Evolutionary conservation across 257 asterid genomes (phyloP), one percentile per base, ranked within the genome.

Genomic region (Verbascum thapsus): DNA sequence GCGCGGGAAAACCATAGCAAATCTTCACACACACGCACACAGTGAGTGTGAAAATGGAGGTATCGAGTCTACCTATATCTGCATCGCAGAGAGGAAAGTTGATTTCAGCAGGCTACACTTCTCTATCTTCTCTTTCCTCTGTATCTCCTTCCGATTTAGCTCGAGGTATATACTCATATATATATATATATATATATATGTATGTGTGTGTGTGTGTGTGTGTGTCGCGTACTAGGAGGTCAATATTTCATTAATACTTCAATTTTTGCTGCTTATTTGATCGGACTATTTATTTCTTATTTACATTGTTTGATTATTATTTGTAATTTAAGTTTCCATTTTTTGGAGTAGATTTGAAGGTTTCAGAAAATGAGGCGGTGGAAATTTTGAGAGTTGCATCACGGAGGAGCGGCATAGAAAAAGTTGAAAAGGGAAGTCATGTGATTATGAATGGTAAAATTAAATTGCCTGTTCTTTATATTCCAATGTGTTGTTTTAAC

Each of bases 61-160:
- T 83, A 10, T 66, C 87, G 73, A 83, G 77, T 58, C 73, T 88
- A 15, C 95, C 96, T 5, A 81, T 88, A 56, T 85, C 96, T 45
- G 86, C 94, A 48, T 82, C 96, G 61, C 92, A 72, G 11, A 81
- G 95, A 65, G 91, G 83, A 12, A 89, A 86, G 75, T 62, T 89
- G 76, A 79, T 85, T 43, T 81, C 91, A 22, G 82, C 85, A n/a
- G 97, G 97, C 68, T 85, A 83, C 66, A 65, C 79, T 64, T 85
- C 87, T 65, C 79, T 87, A 34, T 73, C 90, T 12, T 84, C 95
- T 5, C 87, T 86, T 18, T 68, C 83, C 68, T 66, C 88, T 57
- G 37, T 78, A 26, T 69, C 90, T 50, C 58, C 80, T 19, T 62
- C 86, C 47, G 74, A 53, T 30, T 80, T 84, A 63, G 79, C 94